Evolutionary conservation across 306 rosid species (phyloP).

Genomic region (Acmispon strigosus): DNA sequence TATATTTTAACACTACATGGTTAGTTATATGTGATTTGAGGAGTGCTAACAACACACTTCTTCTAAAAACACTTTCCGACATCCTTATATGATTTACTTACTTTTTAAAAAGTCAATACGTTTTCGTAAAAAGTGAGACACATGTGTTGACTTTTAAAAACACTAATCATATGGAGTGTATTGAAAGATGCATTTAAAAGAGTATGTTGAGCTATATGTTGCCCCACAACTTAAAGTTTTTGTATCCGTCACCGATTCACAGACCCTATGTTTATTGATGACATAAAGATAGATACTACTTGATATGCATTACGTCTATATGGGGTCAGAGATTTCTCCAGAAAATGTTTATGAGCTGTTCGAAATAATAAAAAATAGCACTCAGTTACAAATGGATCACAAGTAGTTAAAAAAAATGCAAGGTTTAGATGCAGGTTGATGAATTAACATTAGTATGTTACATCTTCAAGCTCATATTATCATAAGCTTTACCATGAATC

Average conservation of each 20-base stretch:
- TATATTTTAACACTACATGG: too few relatives aligned
- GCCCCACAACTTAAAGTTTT: too few relatives aligned
- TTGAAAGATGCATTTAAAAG: too few relatives aligned
- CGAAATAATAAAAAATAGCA: not conserved
- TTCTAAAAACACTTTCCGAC: too few relatives aligned
- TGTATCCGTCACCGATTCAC: not conserved
- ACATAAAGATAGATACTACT: conserved; percentile 2
- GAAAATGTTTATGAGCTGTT: not conserved
- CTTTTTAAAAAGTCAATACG: too few relatives aligned
- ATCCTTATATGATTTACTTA: too few relatives aligned
- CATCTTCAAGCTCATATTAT: conserved; percentile 10
- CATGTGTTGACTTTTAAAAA: too few relatives aligned
- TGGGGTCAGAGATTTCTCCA: not conserved
- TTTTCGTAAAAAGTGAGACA: too few relatives aligned
- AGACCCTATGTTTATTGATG: not conserved
- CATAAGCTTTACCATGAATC: not conserved
- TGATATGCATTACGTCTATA: not conserved
- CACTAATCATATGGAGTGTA: too few relatives aligned
- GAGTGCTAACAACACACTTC: too few relatives aligned
- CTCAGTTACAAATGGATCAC: not conserved
- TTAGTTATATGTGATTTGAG: too few relatives aligned
- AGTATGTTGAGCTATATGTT: too few relatives aligned
- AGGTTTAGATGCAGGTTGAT: not conserved
- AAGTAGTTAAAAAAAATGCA: not conserved
- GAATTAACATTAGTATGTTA: not conserved